Evolutionary conservation across 495 filamentous ascomycete species (phyloP), one percentile per base, ranked within the genome.

Genomic region (Penicillium odoratum): DNA sequence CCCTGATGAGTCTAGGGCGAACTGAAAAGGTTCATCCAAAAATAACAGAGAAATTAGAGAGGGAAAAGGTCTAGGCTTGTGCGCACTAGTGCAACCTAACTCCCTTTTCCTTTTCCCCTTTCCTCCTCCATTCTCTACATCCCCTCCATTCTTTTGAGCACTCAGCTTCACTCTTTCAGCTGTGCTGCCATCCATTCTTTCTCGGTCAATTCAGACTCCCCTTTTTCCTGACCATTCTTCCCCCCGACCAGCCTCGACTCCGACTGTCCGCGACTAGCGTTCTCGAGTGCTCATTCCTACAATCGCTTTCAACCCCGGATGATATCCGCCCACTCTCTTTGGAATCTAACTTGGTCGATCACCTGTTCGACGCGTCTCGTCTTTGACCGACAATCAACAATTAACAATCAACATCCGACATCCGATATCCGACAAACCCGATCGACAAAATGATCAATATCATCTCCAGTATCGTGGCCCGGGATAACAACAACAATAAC

Each of bases 131-230:
- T 65, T 64, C 69, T 61, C 72, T 65, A 71, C 67, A 50, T 60
- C 65, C 67, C 58, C 53, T 67, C 62, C 68, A 56, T 65, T 66
- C 66, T 54, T 65, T 71, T 58, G 59, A 59, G 52, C 56, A 45
- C 69, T 81, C 87, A 83, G 86, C 89, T 93, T 92, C 90, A 91
- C 83, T 93, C 90, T 82, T 91, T 92, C 74, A 88, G 85, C 84
- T 83, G 81, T 60, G 67, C 74, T 78, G 81, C 81, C 68, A 69
- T 83, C 76, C 83, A 69, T 75, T 85, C 83, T 67, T 75, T 77
- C 68, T 36, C 25, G 29, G 52, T 55, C 52, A 10, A 55, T n/a
- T 34, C 31, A 31, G n/a, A 16, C 46, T 48, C 48, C 53, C 16
- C 25, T 13, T 49, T 30, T 7, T 43, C 31, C 44, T 45, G 26